These are phyloP conservation scores for Hirsutella thompsonii DNA, from an alignment of 2,329 filamentous ascomycete genomes.

Conservation along the genomic window DNA sequence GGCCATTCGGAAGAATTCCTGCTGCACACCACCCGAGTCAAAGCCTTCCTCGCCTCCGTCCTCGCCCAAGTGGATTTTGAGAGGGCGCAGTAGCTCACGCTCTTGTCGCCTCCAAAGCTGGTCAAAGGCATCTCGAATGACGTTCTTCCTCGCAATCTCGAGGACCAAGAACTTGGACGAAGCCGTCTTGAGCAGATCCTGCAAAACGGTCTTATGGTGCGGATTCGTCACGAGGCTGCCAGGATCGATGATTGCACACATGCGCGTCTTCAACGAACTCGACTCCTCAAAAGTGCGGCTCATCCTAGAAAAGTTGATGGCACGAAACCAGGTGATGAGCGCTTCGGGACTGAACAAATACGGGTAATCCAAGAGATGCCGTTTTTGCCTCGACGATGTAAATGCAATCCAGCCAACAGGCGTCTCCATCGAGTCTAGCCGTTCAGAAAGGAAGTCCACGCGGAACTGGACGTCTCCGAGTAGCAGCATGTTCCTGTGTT, in stretches of 20 bases:
- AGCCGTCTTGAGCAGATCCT: slow-evolving; percentile 50
- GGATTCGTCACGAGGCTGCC: slow-evolving; percentile 41
- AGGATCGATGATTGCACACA: slow-evolving; percentile 41
- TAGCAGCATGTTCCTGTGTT: slow-evolving; percentile 49
- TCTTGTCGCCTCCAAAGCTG: slow-evolving; percentile 81
- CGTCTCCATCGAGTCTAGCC: slow-evolving; percentile 61
- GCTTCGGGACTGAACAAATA: slow-evolving; percentile 65
- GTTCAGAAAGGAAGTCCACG: slow-evolving; percentile 62
- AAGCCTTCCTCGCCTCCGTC: slow-evolving; percentile 76
- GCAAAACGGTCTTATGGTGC: slow-evolving; percentile 47
- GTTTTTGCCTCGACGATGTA: slow-evolving; percentile 43
- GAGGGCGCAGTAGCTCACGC: slow-evolving; percentile 67
- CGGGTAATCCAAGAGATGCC: slow-evolving; percentile 68
- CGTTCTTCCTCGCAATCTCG: slow-evolving; percentile 51
- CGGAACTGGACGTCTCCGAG: slow-evolving; percentile 59
- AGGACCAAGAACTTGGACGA: slow-evolving; percentile 61
- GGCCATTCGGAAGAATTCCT: slow-evolving; percentile 85
- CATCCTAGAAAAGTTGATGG: slow-evolving; percentile 82
- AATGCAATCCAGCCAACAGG: slow-evolving; percentile 59
- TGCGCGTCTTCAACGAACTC: slow-evolving; percentile 40
- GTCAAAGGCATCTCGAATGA: slow-evolving; percentile 66
- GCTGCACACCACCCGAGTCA: slow-evolving; percentile 89
- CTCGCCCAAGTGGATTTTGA: slow-evolving; percentile 80
- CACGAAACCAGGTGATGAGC: slow-evolving; percentile 72
- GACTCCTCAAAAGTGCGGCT: slow-evolving; percentile 64